Evolutionary conservation across 768 basidiomycete species (phyloP).

Genomic region (Rhodosporidiobolus sp.): DNA sequence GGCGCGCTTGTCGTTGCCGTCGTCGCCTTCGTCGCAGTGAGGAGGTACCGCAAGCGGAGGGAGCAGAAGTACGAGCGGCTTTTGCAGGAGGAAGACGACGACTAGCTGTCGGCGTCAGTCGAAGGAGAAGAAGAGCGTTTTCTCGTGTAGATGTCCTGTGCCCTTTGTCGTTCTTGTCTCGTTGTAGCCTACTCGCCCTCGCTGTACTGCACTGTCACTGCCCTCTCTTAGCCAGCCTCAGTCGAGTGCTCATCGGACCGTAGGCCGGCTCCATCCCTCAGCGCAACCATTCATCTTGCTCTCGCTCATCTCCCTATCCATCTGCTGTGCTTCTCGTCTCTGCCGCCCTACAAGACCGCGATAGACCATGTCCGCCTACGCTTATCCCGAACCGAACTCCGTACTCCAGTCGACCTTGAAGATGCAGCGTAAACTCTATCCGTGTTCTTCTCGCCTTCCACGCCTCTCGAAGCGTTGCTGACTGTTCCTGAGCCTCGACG

Average conservation of each 20-base stretch:
- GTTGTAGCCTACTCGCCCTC: no score
- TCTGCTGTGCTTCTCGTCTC: not conserved
- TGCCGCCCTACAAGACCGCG: not conserved
- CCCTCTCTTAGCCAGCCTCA: no score
- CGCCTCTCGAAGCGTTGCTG: not conserved
- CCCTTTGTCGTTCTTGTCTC: not conserved
- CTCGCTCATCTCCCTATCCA: no score
- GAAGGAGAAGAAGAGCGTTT: not conserved
- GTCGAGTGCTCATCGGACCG: no score
- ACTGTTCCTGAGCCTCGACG: not conserved
- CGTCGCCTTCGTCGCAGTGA: not conserved
- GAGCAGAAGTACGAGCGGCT: conserved; percentile 25
- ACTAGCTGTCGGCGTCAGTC: not conserved
- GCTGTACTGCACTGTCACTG: no score
- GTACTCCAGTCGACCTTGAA: conserved; percentile 45
- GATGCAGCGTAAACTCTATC: conserved; percentile 46
- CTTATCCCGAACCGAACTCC: conserved; percentile 46
- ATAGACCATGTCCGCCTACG: conserved; percentile 1
- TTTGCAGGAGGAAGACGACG: conserved; percentile 32
- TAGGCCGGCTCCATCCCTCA: no score
- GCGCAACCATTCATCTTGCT: no score
- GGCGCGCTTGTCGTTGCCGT: not conserved
- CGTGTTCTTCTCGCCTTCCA: conserved; percentile 44
- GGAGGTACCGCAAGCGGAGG: conserved; percentile 9
- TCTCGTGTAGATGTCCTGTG: not conserved